These are phyloP conservation scores for Ballota nigra DNA, from an alignment of 257 asterid species.

Conservation along the genomic window DNA sequence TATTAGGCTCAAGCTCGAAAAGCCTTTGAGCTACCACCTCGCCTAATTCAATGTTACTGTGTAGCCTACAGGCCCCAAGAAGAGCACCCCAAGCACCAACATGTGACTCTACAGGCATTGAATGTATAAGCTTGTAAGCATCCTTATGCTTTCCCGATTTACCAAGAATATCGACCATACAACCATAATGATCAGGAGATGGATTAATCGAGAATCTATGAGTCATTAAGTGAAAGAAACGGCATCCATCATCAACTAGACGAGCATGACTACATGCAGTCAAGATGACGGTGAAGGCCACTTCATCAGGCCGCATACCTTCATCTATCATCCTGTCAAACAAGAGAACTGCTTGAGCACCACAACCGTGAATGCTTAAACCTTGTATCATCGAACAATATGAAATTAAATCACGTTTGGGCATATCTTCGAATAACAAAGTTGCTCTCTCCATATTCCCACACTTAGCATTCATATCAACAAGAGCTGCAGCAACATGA, in stretches of 20 bases:
- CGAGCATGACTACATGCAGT: slow-evolving; percentile 59
- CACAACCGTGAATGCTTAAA: slow-evolving; percentile 52
- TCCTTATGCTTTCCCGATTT: slow-evolving; percentile 64
- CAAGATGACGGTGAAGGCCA: slow-evolving; percentile 63
- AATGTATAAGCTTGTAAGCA: slow-evolving; percentile 65
- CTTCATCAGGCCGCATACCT: slow-evolving; percentile 62
- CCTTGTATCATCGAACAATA: slow-evolving; percentile 82
- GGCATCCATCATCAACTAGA: slow-evolving; percentile 63
- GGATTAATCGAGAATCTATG: slow-evolving; percentile 41
- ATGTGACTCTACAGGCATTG: slow-evolving; percentile 54
- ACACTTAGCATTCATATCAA: too few relatives aligned
- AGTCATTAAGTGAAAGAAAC: slow-evolving; percentile 47
- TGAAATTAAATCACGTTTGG: slow-evolving; percentile 51
- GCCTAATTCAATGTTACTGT: slow-evolving; percentile 52
- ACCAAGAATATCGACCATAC: slow-evolving; percentile 72
- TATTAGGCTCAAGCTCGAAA: too few relatives aligned
- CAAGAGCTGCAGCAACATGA: too few relatives aligned
- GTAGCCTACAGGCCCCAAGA: slow-evolving; percentile 66
- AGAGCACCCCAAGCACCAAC: slow-evolving; percentile 92
- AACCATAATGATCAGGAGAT: slow-evolving; percentile 74
- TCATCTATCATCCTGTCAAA: slow-evolving; percentile 63
- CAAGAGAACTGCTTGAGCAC: slow-evolving; percentile 47
- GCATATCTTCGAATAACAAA: slow-evolving; percentile 61
- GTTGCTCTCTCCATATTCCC: too few relatives aligned
- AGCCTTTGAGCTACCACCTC: slow-evolving; percentile 56